phyloP scores from a whole-genome alignment of 2,329 filamentous ascomycete genomes.

The Diaporthe ilicicola region DNA sequence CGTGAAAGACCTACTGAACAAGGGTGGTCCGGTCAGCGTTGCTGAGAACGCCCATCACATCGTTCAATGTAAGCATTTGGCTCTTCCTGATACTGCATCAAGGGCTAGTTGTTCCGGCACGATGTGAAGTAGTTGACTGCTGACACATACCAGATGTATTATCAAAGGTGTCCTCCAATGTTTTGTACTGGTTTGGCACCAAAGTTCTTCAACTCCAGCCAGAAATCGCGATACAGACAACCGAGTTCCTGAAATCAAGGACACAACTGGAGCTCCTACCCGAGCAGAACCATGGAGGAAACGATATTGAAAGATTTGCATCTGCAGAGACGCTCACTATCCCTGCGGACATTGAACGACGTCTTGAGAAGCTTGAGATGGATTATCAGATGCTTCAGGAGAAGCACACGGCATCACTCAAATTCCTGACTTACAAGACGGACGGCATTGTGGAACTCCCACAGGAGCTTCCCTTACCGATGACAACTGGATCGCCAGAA shows the following conservation, averaged over 20 bases:
- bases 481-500: not conserved
- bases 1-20: not conserved
- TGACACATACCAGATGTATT: not conserved
- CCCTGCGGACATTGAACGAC: conserved; percentile 21
- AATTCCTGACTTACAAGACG: conserved; percentile 7
- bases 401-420: conserved; percentile 21
- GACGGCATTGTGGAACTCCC: not conserved
- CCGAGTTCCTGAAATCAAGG: conserved; percentile 31
- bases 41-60: conserved; percentile 31
- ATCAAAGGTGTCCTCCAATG: conserved; percentile 28
- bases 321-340: not conserved
- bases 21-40: conserved; percentile 19
- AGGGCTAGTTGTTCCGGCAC: not conserved
- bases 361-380: conserved; percentile 31
- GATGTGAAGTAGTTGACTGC: not conserved
- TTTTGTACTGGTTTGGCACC: conserved; percentile 29
- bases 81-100: not conserved
- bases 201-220: conserved; percentile 30
- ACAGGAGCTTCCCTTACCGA: not conserved
- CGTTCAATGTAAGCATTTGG: conserved; percentile 4
- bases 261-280: not conserved
- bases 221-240: conserved; percentile 25
- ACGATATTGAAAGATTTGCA: not conserved
- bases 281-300: too few species aligned
- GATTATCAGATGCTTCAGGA: conserved; percentile 26